Evolutionary conservation across 2,329 filamentous ascomycete genomes (phyloP), one percentile per base, ranked within the genome.

Genomic region (Diaporthe nobilis): DNA sequence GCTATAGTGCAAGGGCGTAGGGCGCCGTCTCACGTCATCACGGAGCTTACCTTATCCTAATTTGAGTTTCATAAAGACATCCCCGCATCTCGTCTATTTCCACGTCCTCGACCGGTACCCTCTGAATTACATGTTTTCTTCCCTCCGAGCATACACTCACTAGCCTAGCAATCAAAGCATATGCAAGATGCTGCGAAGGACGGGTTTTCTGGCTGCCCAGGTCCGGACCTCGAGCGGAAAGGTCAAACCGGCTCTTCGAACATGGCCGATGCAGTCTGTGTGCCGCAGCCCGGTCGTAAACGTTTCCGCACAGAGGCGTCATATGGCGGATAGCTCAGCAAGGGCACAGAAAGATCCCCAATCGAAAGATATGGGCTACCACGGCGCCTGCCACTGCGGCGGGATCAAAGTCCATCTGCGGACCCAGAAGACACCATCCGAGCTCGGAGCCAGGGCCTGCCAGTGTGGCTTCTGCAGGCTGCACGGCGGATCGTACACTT

Each of bases 401-500:
- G 58, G 58, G 37, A 61, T 61, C 22, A 61, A 42, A 61, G 58
- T 61, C 13, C 58, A 61, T 28, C 58, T 61, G n/a, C 58, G 58
- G 58, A 61, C 58, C 58, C 58, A 61, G 58, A 61, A 44, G 58
- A 61, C 58, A 42, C 58, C 58, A 61, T 44, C 58, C 58, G 58
- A 61, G 58, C 58, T 61, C 37, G 58, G 58, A 20, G 4, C 58
- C 34, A 61, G 58, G 37, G 58, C 58, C 37, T 61, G 58, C 37
- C 58, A 61, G 58, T 61, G 58, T 28, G 4, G 22, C 37, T 61
- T 61, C 58, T 61, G 58, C 58, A 61, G 58, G 37, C 58, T 61
- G 58, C 58, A 61, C 58, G 58, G 58, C 37, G 58, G 22, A 28
- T 61, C 58, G 58, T 61, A 8, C 58, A 61, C 58, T n/a, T 61